Conservation (phyloP, 805 yeast species). For the Priceomyces fermenticarens region DNA sequence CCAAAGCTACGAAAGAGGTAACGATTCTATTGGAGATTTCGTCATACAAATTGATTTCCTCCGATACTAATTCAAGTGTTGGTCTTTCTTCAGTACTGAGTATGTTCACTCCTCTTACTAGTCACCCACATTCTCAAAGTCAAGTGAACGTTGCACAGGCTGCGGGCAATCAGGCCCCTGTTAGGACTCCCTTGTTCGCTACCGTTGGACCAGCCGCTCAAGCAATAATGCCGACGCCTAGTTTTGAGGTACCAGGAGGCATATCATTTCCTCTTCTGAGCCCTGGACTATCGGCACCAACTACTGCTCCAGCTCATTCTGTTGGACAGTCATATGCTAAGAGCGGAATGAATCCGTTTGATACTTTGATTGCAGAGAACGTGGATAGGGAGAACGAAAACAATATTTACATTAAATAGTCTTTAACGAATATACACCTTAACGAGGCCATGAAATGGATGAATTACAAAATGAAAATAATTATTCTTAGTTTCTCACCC, state of each 20-base stretch:
- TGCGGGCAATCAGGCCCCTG: conserved; percentile 12
- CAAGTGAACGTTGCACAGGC: conserved; percentile 7
- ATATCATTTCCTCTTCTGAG: conserved; percentile 1
- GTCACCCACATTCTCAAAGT: conserved; percentile 18
- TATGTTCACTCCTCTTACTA: conserved; percentile 27
- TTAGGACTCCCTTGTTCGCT: conserved; percentile 25
- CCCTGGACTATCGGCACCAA: conserved; percentile 3
- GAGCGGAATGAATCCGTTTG: conserved; percentile 37
- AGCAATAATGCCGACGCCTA: conserved; percentile 17
- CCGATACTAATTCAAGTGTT: conserved; percentile 12
- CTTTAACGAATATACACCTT: too few species aligned
- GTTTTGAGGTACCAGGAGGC: conserved; percentile 3
- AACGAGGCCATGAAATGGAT: too few species aligned
- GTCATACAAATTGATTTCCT: conserved; percentile 28
- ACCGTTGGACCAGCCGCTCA: conserved; percentile 26
- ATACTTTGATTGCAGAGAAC: conserved; percentile 32
- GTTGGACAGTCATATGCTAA: conserved; percentile 32
- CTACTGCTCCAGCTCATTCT: conserved; percentile 29
- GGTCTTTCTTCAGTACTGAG: conserved; percentile 24
- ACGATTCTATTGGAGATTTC: conserved; percentile 73
- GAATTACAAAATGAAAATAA: too few species aligned
- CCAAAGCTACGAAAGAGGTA: conserved; percentile 88
- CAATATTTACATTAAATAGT: neutral
- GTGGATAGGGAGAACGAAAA: conserved; percentile 3
- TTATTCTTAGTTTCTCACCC: too few species aligned